These are phyloP conservation scores for Ambrosia artemisiifolia DNA, from an alignment of 129 eudicot genomes.

Conservation along the genomic window DNA sequence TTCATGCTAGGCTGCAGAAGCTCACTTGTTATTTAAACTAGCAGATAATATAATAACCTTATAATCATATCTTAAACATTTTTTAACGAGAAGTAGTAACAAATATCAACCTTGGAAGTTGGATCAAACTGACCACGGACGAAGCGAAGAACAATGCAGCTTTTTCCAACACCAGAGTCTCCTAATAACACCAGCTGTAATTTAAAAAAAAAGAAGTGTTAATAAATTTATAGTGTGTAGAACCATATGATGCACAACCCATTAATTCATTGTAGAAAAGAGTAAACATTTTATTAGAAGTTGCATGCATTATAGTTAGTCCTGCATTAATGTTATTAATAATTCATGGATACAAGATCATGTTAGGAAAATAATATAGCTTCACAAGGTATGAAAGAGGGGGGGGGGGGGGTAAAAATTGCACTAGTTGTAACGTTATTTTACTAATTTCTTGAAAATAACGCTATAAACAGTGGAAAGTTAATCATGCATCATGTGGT, in stretches of 20 bases:
- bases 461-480: too few relatives aligned
- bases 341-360: background rate
- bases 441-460: too few relatives aligned
- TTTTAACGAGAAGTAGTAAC: background rate
- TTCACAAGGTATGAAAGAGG: background rate
- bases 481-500: too few relatives aligned
- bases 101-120: conserved; percentile 66
- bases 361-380: background rate
- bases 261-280: background rate
- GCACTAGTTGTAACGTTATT: too few relatives aligned
- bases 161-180: conserved; percentile 98
- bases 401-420: too few relatives aligned
- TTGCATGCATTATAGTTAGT: background rate
- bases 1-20: background rate
- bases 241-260: background rate
- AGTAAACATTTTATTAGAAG: background rate
- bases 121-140: conserved; percentile 99
- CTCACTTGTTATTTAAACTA: background rate
- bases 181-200: conserved; percentile 94
- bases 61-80: background rate
- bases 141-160: conserved; percentile 98
- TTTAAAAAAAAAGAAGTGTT: conserved; percentile 14
- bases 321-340: background rate
- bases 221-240: background rate
- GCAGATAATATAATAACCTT: background rate